Evolutionary conservation across 2,329 filamentous ascomycete species (phyloP).

Genomic region (Arthrobotrys musiformis): DNA sequence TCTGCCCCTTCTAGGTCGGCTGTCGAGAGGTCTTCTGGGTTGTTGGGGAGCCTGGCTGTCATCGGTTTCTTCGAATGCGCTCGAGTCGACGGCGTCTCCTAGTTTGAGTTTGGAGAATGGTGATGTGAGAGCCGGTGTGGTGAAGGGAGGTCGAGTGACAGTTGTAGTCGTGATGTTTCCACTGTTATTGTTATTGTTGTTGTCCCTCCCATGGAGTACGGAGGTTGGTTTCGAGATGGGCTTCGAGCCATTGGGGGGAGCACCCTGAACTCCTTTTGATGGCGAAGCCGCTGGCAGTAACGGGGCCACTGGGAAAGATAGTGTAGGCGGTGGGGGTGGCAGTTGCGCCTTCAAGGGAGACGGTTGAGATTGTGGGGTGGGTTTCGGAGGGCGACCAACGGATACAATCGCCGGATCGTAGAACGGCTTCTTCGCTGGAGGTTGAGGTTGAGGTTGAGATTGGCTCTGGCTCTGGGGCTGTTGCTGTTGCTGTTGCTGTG

Average conservation of each 20-base stretch:
- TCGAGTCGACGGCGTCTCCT: slow-evolving; percentile 58
- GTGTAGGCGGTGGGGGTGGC: slow-evolving; percentile 32
- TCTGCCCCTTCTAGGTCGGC: slow-evolving; percentile 24
- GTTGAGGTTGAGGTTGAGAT: slow-evolving; percentile 36
- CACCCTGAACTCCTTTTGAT: slow-evolving; percentile 11
- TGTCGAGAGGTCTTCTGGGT: slow-evolving; percentile 36
- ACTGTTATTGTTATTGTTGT: not conserved
- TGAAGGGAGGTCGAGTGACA: slow-evolving; percentile 37
- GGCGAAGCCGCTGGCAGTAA: slow-evolving; percentile 13
- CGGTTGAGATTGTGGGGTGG: slow-evolving; percentile 36
- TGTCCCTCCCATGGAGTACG: not conserved
- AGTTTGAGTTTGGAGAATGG: slow-evolving; percentile 57
- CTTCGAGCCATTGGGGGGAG: slow-evolving; percentile 1
- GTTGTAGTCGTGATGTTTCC: slow-evolving; percentile 15
- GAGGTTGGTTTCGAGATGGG: not conserved
- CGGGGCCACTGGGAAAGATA: slow-evolving; percentile 29
- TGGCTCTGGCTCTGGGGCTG: no score
- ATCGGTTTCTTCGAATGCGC: slow-evolving; percentile 59
- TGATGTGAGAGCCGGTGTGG: slow-evolving; percentile 38
- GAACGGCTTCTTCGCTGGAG: slow-evolving; percentile 53
- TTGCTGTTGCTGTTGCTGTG: no score
- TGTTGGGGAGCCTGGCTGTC: slow-evolving; percentile 54
- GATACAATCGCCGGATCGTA: slow-evolving; percentile 60
- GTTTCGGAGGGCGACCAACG: slow-evolving; percentile 54
- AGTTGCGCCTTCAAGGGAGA: slow-evolving; percentile 18